These are phyloP conservation scores for Aspergillus haitiensis DNA, from an alignment of 495 filamentous ascomycete species.

Conservation along the genomic window DNA sequence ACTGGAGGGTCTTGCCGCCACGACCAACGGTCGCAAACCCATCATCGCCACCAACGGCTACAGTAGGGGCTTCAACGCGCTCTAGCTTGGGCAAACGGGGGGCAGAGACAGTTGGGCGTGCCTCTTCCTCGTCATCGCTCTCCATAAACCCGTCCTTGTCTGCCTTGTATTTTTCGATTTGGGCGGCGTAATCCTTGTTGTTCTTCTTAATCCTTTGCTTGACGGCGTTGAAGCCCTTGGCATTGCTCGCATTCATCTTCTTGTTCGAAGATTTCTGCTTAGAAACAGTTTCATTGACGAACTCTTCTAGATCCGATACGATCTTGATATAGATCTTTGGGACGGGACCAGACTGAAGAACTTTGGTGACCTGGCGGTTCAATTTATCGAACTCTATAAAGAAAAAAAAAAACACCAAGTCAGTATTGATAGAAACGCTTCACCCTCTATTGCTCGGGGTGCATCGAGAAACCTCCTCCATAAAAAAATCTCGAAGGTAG, in stretches of 20 bases:
- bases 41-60: conserved; percentile 67
- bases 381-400: conserved; percentile 90
- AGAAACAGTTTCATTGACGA: conserved; percentile 86
- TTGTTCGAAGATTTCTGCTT: conserved; percentile 95
- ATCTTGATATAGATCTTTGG: conserved; percentile 92
- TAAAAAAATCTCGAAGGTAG: conserved; percentile 15
- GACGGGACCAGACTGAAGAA: conserved; percentile 69
- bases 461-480: background rate
- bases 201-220: conserved; percentile 98
- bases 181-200: conserved; percentile 87
- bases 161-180: conserved; percentile 84
- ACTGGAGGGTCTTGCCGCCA: conserved; percentile 81
- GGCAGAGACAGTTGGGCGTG: conserved; percentile 37
- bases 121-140: conserved; percentile 70
- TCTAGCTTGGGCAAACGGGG: conserved; percentile 46
- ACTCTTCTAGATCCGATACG: conserved; percentile 91
- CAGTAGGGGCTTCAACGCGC: conserved; percentile 43
- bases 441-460: conserved; percentile 12
- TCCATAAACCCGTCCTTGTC: conserved; percentile 86
- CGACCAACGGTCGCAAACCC: conserved; percentile 85
- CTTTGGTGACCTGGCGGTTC: conserved; percentile 82
- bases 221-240: conserved; percentile 90
- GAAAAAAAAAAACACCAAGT: conserved; percentile 14
- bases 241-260: conserved; percentile 98
- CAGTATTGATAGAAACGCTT: conserved; percentile 19